Evolutionary conservation across 768 basidiomycete genomes (phyloP), one percentile per base, ranked within the genome.

Genomic region (Arthromyces matolae): DNA sequence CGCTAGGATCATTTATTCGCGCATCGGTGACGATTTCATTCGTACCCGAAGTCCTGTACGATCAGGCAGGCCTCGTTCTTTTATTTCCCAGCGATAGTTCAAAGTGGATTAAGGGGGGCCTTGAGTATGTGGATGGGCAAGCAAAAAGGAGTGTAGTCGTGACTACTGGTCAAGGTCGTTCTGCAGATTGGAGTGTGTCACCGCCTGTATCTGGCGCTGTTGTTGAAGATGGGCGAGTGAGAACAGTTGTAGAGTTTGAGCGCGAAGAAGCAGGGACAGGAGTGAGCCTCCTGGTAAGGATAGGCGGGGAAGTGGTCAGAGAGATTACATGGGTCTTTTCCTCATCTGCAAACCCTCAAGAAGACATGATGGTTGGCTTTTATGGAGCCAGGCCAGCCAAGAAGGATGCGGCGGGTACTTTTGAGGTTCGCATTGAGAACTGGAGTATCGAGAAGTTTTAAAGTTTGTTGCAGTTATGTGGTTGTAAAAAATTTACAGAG

Each of bases 281-380:
- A 6, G 37, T 54, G 18, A 58, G 57, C 45, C 35, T 58, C 28
- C 33, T 58, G 3, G 34, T 58, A 5, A 53, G 47, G 45, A 52
- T 58, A 29, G 49, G 50, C 7, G 54, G 57, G 8, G 54, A 58
- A 31, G 33, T 53, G n/a, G 47, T 55, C 31, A 51, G 57, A 33
- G 54, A 55, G 47, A 38, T 58, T 28, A 55, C 57, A 1, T 58
- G 57, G 57, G 57, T 55, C 3, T 58, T 58, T 41, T 36, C 43
- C 25, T 40, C 49, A 22, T 32, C 47, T 4, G 27, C 46, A 29
- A 33, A 51, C 36, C 33, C 39, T 20, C 31, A 53, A 18, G 50
- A 58, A 24, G 54, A 57, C 9, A 35, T 58, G 2, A 52, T 49
- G 53, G 37, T 58, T 37, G 55, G 55, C 18, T 50, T 53, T 40